These are phyloP conservation scores for Saussurea involucrata DNA, from an alignment of 129 eudicot genomes.

Conservation along the genomic window DNA sequence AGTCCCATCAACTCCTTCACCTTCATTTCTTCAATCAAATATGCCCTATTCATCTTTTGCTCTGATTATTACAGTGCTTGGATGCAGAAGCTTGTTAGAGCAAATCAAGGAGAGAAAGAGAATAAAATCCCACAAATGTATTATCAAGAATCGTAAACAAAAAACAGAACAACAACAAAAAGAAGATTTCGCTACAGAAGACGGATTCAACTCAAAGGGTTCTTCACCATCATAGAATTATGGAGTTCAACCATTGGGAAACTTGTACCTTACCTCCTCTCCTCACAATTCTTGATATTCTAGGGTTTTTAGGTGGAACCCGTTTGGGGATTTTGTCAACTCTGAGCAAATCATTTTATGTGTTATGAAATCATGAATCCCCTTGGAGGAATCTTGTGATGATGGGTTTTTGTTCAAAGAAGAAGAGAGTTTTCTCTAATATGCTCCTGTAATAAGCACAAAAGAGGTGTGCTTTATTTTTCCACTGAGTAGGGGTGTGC, in stretches of 20 bases:
- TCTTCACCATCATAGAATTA: conserved; percentile 54
- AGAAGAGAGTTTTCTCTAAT: too few species aligned
- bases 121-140: conserved; percentile 10
- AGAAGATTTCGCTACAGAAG: conserved; percentile 35
- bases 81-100: conserved; percentile 17
- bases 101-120: conserved; percentile 9
- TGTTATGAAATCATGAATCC: conserved; percentile 84
- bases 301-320: conserved; percentile 64
- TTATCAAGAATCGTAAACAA: background rate
- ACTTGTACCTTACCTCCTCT: conserved; percentile 55
- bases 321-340: conserved; percentile 67
- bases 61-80: conserved; percentile 9
- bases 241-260: conserved; percentile 90
- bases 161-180: conserved; percentile 4
- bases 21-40: too few species aligned
- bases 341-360: conserved; percentile 85
- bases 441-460: too few species aligned
- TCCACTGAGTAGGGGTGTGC: too few species aligned
- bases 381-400: conserved; percentile 85
- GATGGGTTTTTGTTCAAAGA: conserved; percentile 66
- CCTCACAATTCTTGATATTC: conserved; percentile 79
- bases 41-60: too few species aligned
- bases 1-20: too few species aligned
- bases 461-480: too few species aligned
- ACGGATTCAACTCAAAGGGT: conserved; percentile 63